Conservation (phyloP, 73 alveolate species). For the Durusdinium trenchii region DNA sequence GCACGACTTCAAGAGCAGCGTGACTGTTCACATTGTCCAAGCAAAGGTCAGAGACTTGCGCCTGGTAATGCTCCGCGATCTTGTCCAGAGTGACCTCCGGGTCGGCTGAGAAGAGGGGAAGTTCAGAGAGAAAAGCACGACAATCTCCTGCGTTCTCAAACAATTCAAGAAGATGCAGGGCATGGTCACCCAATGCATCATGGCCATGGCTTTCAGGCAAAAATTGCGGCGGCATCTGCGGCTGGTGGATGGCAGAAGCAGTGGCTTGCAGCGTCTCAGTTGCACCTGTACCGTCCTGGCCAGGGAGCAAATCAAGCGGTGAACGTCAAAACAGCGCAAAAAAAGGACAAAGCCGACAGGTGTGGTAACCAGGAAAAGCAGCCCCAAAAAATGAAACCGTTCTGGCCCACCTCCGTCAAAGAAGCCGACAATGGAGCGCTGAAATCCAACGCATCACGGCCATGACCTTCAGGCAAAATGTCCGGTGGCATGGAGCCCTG, state of each 20-base stretch:
- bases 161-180: neutral
- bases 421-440: too few relatives aligned
- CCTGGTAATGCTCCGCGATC: slow-evolving; percentile 14
- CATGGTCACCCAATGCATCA: neutral
- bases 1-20: slow-evolving; percentile 10
- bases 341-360: neutral
- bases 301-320: neutral
- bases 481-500: too few relatives aligned
- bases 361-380: neutral
- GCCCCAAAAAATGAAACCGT: neutral
- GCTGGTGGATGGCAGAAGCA: too few relatives aligned
- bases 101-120: neutral
- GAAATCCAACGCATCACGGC: too few relatives aligned
- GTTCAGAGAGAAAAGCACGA: neutral
- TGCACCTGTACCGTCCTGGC: too few relatives aligned
- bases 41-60: slow-evolving; percentile 13
- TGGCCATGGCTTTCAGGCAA: neutral
- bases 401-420: neutral
- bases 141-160: neutral
- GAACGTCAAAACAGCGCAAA: neutral
- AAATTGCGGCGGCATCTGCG: neutral
- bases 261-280: too few relatives aligned
- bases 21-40: neutral
- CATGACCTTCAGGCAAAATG: too few relatives aligned
- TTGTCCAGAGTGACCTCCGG: neutral